Conservation (phyloP, 371 early-diverging fungal species). For the Cladochytrium tenue region DNA sequence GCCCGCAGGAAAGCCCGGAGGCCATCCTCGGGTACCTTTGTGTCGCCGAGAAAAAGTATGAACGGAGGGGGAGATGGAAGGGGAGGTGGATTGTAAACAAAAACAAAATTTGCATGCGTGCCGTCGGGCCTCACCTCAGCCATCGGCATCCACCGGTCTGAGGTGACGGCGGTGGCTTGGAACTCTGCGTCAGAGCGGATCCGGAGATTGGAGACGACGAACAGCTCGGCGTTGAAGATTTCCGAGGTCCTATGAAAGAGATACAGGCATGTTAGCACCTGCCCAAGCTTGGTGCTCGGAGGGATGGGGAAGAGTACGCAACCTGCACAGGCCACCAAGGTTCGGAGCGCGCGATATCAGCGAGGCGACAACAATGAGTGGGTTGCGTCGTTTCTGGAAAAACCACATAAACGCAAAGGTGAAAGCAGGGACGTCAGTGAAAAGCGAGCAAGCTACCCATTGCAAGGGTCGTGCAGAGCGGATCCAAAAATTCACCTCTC, state of each 20-base stretch:
- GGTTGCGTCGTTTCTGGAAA: slow-evolving; percentile 48
- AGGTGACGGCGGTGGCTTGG: slow-evolving; percentile 49
- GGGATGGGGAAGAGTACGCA: neutral
- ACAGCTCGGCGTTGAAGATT: slow-evolving; percentile 62
- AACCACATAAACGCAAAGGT: too few species aligned
- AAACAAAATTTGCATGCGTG: too few species aligned
- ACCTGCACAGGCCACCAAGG: slow-evolving; percentile 56
- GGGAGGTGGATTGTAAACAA: too few species aligned
- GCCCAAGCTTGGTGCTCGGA: neutral
- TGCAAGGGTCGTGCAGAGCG: too few species aligned
- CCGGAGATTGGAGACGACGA: slow-evolving; percentile 40
- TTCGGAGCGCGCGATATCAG: slow-evolving; percentile 64
- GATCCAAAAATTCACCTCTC: neutral
- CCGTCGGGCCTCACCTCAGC: slow-evolving; percentile 39
- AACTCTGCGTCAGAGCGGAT: slow-evolving; percentile 59
- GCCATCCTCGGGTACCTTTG: slow-evolving; percentile 45
- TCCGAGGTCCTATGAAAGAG: slow-evolving; percentile 62
- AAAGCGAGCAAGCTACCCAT: too few species aligned
- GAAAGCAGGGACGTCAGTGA: too few species aligned
- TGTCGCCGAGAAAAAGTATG: neutral
- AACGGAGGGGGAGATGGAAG: too few species aligned
- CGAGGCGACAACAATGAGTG: slow-evolving; percentile 65
- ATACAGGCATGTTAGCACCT: neutral
- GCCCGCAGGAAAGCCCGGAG: slow-evolving; percentile 44
- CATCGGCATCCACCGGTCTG: slow-evolving; percentile 68